phyloP scores from a whole-genome alignment of 495 filamentous ascomycete genomes.

The Oidiodendron maius region DNA sequence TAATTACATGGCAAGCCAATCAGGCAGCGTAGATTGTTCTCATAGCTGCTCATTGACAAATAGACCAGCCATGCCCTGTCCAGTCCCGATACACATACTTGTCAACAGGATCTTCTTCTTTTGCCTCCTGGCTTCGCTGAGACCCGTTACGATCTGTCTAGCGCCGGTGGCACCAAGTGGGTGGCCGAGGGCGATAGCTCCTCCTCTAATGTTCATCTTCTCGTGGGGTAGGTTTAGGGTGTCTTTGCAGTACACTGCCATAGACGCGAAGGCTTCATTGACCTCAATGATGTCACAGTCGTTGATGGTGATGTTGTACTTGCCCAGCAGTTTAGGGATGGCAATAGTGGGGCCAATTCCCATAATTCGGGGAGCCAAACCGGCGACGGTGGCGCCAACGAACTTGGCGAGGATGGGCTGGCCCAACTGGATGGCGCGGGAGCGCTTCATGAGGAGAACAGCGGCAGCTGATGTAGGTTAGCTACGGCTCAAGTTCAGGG shows the following conservation, averaged over 20 bases:
- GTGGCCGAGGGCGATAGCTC: constrained; percentile 74
- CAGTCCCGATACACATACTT: constrained; percentile 81
- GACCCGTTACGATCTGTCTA: constrained; percentile 75
- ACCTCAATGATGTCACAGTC: constrained; percentile 90
- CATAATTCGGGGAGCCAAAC: constrained; percentile 90
- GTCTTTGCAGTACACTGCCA: constrained; percentile 90
- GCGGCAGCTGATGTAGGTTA: constrained; percentile 57
- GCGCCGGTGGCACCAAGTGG: constrained; percentile 77
- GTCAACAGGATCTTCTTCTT: constrained; percentile 82
- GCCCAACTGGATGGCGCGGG: constrained; percentile 76
- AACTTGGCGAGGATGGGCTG: constrained; percentile 95
- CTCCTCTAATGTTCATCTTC: constrained; percentile 87
- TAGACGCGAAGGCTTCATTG: constrained; percentile 96
- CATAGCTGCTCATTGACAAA: constrained; percentile 72
- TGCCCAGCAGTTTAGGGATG: constrained; percentile 85
- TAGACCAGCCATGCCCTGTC: constrained; percentile 77
- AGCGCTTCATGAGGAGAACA: constrained; percentile 89
- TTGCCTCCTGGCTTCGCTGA: constrained; percentile 70
- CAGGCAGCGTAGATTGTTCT: too few relatives aligned
- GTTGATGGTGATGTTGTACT: constrained; percentile 70
- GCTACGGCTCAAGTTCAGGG: constrained; percentile 5
- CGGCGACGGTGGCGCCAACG: constrained; percentile 84
- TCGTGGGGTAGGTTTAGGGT: constrained; percentile 67
- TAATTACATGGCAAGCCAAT: too few relatives aligned
- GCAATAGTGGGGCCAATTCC: constrained; percentile 91